Percentiles rank a stretch among this genome's conserved stretches.
Conservation (phyloP, 257 asterid species). For the Rehmannia glutinosa region DNA sequence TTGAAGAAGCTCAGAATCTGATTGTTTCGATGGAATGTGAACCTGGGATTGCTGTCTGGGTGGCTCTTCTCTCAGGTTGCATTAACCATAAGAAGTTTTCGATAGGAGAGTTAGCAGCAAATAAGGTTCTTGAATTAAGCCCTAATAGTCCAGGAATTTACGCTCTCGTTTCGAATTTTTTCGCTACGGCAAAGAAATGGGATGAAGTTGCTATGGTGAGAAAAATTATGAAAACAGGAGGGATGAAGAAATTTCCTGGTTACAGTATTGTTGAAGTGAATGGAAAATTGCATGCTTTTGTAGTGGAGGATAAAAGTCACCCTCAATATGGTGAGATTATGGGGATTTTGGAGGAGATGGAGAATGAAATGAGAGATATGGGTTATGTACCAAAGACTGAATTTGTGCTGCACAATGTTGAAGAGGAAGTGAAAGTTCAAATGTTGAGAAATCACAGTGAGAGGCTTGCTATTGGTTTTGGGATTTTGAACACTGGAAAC, state of each 20-base stretch:
- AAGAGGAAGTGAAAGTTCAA: slow-evolving; percentile 44
- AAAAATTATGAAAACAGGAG: slow-evolving; percentile 47
- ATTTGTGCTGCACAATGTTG: slow-evolving; percentile 47
- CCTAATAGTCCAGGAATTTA: slow-evolving; percentile 55
- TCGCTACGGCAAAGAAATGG: slow-evolving; percentile 71
- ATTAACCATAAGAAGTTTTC: slow-evolving; percentile 50
- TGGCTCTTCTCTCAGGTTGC: slow-evolving; percentile 84
- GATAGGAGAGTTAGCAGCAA: slow-evolving; percentile 64
- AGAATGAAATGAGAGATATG: slow-evolving; percentile 48
- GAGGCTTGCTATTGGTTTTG: slow-evolving; percentile 63
- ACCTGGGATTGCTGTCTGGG: slow-evolving; percentile 72
- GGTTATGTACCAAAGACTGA: slow-evolving; percentile 50
- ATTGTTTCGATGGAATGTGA: slow-evolving; percentile 40
- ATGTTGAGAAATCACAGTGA: slow-evolving; percentile 62
- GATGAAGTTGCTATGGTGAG: slow-evolving; percentile 60
- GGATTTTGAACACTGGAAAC: slow-evolving; percentile 42
- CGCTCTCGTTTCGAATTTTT: slow-evolving; percentile 66
- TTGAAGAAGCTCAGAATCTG: slow-evolving; percentile 53
- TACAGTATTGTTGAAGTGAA: slow-evolving; percentile 56
- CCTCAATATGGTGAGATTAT: slow-evolving; percentile 42
- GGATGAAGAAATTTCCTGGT: slow-evolving; percentile 67
- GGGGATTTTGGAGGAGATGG: slow-evolving; percentile 39
- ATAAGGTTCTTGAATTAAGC: slow-evolving; percentile 51
- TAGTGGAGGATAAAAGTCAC: slow-evolving; percentile 58
- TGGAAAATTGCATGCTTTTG: slow-evolving; percentile 56